Conservation (phyloP, 192 early-diverging fungal genomes). For the Linnemannia exigua region DNA sequence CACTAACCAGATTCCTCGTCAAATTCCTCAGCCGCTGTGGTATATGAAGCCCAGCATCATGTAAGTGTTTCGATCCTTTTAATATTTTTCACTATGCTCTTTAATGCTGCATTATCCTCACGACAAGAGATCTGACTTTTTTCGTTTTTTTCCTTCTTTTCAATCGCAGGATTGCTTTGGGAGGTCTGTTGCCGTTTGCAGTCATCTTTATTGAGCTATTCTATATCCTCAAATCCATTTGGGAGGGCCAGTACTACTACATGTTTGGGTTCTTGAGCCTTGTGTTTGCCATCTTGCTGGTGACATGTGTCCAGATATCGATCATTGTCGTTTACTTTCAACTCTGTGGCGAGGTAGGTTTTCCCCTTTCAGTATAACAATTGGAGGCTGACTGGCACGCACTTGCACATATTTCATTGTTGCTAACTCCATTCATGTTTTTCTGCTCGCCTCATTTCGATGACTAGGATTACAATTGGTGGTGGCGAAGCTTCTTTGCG, state of each 20-base stretch:
- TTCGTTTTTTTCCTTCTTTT: background rate
- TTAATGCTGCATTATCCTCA: background rate
- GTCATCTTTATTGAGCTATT: conserved; percentile 82
- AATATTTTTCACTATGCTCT: background rate
- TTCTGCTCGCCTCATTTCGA: conserved; percentile 46
- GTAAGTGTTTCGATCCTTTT: conserved; percentile 49
- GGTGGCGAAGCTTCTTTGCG: conserved; percentile 93
- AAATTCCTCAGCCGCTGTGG: conserved; percentile 85
- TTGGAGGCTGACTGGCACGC: background rate
- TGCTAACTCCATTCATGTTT: background rate
- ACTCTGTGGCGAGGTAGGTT: conserved; percentile 67
- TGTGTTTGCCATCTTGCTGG: conserved; percentile 70
- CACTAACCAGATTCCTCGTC: conserved; percentile 93
- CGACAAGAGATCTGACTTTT: background rate
- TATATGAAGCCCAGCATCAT: conserved; percentile 72
- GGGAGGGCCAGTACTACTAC: conserved; percentile 78
- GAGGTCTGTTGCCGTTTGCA: conserved; percentile 71
- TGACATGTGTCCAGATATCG: conserved; percentile 71
- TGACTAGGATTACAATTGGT: conserved; percentile 85
- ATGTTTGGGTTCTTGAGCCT: conserved; percentile 73
- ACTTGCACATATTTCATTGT: background rate
- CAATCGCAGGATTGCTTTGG: conserved; percentile 48
- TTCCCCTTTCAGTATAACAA: too few species aligned
- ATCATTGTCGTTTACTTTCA: conserved; percentile 79
- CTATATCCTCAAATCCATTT: conserved; percentile 78